These are phyloP conservation scores for Salvia rosmarinus DNA, from an alignment of 257 asterid species.

Conservation along the genomic window DNA sequence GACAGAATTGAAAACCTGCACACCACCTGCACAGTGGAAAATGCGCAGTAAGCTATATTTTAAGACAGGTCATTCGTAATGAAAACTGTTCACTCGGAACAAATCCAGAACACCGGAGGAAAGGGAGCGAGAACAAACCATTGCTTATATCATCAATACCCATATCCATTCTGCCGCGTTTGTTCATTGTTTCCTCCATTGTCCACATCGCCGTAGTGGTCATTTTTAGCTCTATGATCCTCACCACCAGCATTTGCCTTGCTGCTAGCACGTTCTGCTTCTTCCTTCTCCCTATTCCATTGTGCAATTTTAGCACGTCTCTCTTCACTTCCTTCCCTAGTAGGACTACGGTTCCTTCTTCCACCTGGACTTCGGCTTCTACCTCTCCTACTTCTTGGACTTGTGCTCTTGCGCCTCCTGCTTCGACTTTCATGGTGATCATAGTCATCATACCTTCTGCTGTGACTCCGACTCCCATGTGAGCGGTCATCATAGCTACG, in stretches of 20 bases:
- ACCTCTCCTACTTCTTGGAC: constrained; percentile 67
- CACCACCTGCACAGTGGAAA: constrained; percentile 99
- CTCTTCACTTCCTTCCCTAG: constrained; percentile 97
- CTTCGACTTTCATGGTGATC: constrained; percentile 78
- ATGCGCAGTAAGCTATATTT: constrained; percentile 74
- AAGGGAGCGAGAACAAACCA: constrained; percentile 61
- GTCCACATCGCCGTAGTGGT: constrained; percentile 35
- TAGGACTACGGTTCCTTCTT: constrained; percentile 71
- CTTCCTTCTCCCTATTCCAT: constrained; percentile 95
- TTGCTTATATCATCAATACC: constrained; percentile 44
- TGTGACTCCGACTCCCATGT: constrained; percentile 67
- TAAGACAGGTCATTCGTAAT: constrained; percentile 31
- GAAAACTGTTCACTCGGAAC: neutral
- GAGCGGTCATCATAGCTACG: constrained; percentile 82
- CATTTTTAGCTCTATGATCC: constrained; percentile 39
- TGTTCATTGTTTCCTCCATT: constrained; percentile 39
- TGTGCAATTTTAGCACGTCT: constrained; percentile 94
- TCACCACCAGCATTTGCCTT: constrained; percentile 37
- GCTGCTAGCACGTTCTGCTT: constrained; percentile 51
- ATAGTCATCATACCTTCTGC: constrained; percentile 77
- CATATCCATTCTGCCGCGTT: constrained; percentile 45
- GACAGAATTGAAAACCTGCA: constrained; percentile 87
- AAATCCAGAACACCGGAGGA: constrained; percentile 8
- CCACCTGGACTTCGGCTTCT: constrained; percentile 78
- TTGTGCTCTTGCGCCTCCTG: constrained; percentile 64